Base-by-base conservation (phyloP, 2,329 filamentous ascomycete genomes). In the Aphanocladium album region DNA sequence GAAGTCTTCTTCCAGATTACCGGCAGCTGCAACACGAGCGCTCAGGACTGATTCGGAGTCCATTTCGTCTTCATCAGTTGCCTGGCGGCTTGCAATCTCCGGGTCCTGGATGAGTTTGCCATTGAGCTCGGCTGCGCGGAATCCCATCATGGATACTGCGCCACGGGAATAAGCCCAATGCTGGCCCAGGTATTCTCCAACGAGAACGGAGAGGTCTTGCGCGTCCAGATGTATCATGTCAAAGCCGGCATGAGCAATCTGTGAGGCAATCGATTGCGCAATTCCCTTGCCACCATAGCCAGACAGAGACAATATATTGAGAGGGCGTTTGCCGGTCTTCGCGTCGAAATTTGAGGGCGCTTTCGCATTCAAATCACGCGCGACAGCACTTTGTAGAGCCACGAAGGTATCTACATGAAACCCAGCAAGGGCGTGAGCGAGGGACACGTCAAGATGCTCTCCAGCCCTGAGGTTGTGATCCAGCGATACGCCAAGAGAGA, bases 201-300 rank as follows among this genome's bases (percentile, higher is more conserved):
- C 80, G 27, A 95, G 76, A 54, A 87, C 80, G 3, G 88, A 88
- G 57, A 96, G 75, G 67, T 89, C 87, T 63, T 87, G 83, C 1
- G 90, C 85, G 68, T 87, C 83, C 12, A 96, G 70, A 21, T 83
- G 81, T 35, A 95, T 75, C 3, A 93, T 69, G 65, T 93, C 86
- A 3, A 89, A 87, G 7, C 76, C 76, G 37, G 85, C 80, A 14
- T 76, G 75, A 0, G 89, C 89, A 47, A 89, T 76, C 55, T 84
- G 80, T 62, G 84, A 79, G 2, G 93, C 82, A n/a, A 90, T 76
- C 17, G 73, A 69, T 57, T 74, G 67, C n/a, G 73, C 68, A 60
- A 77, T 71, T 1, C 72, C 70, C 45, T 71, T 73, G 1, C 76
- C 76, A 12, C 72, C 68, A 51, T 76, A 77, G 0, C 76, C 75